These are phyloP conservation scores for Yamadazyma takamatsuzukensis DNA, from an alignment of 805 yeast genomes.

Conservation along the genomic window DNA sequence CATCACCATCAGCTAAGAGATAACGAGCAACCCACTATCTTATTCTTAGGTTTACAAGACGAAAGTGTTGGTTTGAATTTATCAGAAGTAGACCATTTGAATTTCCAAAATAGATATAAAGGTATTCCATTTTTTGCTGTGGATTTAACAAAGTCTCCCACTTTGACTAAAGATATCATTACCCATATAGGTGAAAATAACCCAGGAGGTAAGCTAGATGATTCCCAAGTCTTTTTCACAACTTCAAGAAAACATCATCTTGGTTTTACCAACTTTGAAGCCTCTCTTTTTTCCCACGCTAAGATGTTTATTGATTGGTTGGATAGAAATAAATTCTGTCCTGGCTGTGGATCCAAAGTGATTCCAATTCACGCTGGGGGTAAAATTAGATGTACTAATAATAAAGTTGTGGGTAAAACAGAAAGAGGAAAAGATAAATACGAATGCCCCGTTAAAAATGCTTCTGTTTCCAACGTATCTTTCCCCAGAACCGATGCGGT, in stretches of 20 bases:
- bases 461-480: constrained; percentile 65
- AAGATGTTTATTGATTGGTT: constrained; percentile 87
- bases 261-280: constrained; percentile 40
- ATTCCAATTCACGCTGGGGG: constrained; percentile 69
- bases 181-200: constrained; percentile 10
- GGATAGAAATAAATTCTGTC: constrained; percentile 68
- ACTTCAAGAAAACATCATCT: constrained; percentile 34
- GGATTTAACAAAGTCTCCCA: constrained; percentile 48
- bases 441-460: constrained; percentile 35
- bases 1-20: constrained; percentile 39
- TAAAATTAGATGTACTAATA: constrained; percentile 46
- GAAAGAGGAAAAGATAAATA: constrained; percentile 15
- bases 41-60: constrained; percentile 46
- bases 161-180: constrained; percentile 35
- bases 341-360: constrained; percentile 74
- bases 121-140: constrained; percentile 68
- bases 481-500: constrained; percentile 94
- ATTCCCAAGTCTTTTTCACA: constrained; percentile 23
- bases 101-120: constrained; percentile 44
- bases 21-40: constrained; percentile 30
- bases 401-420: constrained; percentile 9
- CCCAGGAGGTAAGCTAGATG: constrained; percentile 6
- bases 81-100: constrained; percentile 26
- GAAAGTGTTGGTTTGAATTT: constrained; percentile 41
- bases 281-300: constrained; percentile 74